These are phyloP conservation scores for Penicillium decumbens DNA, from an alignment of 2,329 filamentous ascomycete genomes.

Conservation along the genomic window DNA sequence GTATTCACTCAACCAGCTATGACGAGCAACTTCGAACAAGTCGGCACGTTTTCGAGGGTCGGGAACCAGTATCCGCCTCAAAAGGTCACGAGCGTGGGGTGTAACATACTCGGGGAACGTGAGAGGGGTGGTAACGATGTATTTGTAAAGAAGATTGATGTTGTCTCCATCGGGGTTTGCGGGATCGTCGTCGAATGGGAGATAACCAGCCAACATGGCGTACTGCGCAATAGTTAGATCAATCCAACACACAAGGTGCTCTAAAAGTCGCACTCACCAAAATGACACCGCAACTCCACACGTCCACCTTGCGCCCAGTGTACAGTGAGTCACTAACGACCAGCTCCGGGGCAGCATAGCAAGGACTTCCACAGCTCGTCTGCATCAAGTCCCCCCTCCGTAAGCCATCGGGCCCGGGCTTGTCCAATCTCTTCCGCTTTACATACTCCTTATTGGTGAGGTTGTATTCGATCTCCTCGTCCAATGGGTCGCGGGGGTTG, in stretches of 20 bases:
- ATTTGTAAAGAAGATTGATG: constrained; percentile 98
- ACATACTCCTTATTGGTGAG: constrained; percentile 83
- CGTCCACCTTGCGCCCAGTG: constrained; percentile 94
- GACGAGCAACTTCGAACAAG: constrained; percentile 91
- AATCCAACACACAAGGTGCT: neutral
- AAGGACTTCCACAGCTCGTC: constrained; percentile 96
- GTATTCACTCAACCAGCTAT: constrained; percentile 97
- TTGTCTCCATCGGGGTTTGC: constrained; percentile 98
- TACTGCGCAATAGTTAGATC: constrained; percentile 57
- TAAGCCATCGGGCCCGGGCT: constrained; percentile 66
- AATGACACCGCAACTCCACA: constrained; percentile 99
- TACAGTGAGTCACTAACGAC: constrained; percentile 97
- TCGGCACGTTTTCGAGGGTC: constrained; percentile 93
- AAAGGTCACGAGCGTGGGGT: constrained; percentile 85
- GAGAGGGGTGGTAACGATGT: constrained; percentile 93
- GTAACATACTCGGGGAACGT: constrained; percentile 99
- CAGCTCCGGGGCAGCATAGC: constrained; percentile 92
- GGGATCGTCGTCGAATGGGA: constrained; percentile 96
- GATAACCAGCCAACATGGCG: constrained; percentile 94
- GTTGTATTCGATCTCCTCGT: constrained; percentile 83
- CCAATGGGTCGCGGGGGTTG: constrained; percentile 78
- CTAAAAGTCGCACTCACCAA: constrained; percentile 59
- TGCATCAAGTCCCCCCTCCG: constrained; percentile 95
- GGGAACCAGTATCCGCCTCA: constrained; percentile 88
- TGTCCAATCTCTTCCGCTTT: constrained; percentile 79